Evolutionary conservation across 176 grass and related monocot species (phyloP), one percentile per base, ranked within the genome.

Genomic region (Juncus effusus): DNA sequence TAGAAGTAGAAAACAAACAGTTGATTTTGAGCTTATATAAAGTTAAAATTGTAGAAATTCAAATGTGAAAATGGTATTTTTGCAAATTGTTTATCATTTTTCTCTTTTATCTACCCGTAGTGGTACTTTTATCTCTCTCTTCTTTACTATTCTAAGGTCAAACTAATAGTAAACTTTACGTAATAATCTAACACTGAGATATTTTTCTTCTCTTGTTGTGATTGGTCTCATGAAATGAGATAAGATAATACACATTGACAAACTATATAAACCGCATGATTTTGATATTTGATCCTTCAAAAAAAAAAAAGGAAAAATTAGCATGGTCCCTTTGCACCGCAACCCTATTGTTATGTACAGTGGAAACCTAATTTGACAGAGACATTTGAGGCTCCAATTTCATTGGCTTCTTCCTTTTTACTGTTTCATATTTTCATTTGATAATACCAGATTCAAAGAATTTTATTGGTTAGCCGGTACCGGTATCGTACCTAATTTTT

Each of bases 331-430:
- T 54, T 68, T 3, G 44, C 44, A 47, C 44, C 44, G 44, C 44
- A 0, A 47, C 44, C 44, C 44, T 47, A 47, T 6, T 14, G 13
- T 13, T 10, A 28, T 59, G 38, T 16, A 70, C 15, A 13, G 51
- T 70, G 39, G 57, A 37, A 79, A 77, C 86, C 74, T 81, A 74
- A 76, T 70, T 70, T 68, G 86, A 85, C 78, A 69, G 64, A 38
- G 81, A 84, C 65, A 70, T 84, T 53, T 74, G 61, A 82, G 75
- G 64, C 72, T 72, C 69, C 69, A 50, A 9, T 56, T 35, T 36
- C 60, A 13, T 56, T 28, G 61, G 6, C 59, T 4, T 50, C 45
- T 65, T 62, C 59, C 37, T 63, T 54, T 36, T 75, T 40, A 36
- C 51, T 70, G 52, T 58, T 70, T 70, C 51, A 15, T 51, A 70